Evolutionary conservation across 164 flowering plant genomes (phyloP).

Genomic region (Nymphaea colorata): DNA sequence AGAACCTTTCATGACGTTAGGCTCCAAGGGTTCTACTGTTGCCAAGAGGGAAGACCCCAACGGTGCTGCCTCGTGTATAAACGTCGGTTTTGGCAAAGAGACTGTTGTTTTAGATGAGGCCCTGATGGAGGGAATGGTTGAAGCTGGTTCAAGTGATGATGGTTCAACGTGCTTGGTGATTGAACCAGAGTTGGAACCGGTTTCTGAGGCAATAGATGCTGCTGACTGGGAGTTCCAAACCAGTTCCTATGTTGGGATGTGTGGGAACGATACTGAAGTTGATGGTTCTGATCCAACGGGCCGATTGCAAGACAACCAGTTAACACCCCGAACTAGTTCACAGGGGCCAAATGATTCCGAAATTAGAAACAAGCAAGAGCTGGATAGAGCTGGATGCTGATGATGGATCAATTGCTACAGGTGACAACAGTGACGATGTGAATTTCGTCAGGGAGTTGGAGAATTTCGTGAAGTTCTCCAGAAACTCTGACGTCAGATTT

Average conservation of each 20-base stretch:
- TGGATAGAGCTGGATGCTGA: too few species aligned
- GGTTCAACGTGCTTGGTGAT: not conserved
- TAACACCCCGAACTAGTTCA: too few species aligned
- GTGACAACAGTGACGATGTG: slow-evolving; percentile 34
- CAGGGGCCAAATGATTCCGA: too few species aligned
- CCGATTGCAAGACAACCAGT: too few species aligned
- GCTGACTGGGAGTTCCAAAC: not conserved
- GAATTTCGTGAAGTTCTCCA: slow-evolving; percentile 20
- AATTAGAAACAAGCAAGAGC: not conserved
- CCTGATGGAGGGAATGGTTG: not conserved
- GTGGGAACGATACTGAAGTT: too few species aligned
- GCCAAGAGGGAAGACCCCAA: not conserved
- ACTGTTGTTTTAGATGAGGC: not conserved
- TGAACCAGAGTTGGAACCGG: not conserved
- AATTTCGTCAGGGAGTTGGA: slow-evolving; percentile 55
- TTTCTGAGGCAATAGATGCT: not conserved
- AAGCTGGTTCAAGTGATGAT: not conserved
- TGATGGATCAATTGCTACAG: slow-evolving; percentile 12
- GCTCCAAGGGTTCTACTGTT: not conserved
- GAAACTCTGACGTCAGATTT: not conserved
- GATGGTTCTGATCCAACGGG: too few species aligned
- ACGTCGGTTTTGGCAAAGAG: not conserved
- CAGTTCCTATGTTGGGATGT: not conserved
- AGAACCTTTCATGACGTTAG: too few species aligned
- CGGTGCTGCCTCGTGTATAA: not conserved